These are phyloP conservation scores for Ramalina peruviana DNA, from an alignment of 495 filamentous ascomycete genomes.

Conservation along the genomic window DNA sequence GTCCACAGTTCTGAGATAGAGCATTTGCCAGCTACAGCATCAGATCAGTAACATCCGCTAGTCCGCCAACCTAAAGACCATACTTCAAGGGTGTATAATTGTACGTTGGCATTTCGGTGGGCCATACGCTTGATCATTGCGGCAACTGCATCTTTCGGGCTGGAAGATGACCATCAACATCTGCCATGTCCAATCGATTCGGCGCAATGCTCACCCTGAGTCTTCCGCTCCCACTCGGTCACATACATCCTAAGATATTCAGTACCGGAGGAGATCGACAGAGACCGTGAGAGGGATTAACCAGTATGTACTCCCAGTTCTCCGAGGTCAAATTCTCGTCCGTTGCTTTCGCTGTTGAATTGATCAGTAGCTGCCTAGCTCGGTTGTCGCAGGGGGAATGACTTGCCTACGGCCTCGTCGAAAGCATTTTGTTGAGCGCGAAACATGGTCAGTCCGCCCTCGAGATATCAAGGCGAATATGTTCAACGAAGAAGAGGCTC, in stretches of 20 bases:
- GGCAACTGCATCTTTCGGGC: slow-evolving; percentile 83
- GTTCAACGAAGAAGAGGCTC: too few species aligned
- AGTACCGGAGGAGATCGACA: neutral
- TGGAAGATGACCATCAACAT: slow-evolving; percentile 16
- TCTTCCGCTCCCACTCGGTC: slow-evolving; percentile 66
- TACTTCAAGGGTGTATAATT: slow-evolving; percentile 93
- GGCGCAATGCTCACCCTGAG: slow-evolving; percentile 35
- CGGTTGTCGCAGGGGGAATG: neutral
- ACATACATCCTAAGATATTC: slow-evolving; percentile 61
- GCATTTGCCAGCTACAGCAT: slow-evolving; percentile 62
- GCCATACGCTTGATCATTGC: slow-evolving; percentile 92
- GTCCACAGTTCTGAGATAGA: slow-evolving; percentile 86
- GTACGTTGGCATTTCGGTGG: slow-evolving; percentile 97
- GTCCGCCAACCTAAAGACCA: slow-evolving; percentile 6
- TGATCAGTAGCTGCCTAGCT: slow-evolving; percentile 7
- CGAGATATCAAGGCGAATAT: too few species aligned
- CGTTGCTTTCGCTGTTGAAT: slow-evolving; percentile 73
- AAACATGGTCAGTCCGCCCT: slow-evolving; percentile 41
- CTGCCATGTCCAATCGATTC: neutral
- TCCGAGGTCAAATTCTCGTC: slow-evolving; percentile 97
- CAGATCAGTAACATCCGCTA: slow-evolving; percentile 3
- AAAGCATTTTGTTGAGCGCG: slow-evolving; percentile 67
- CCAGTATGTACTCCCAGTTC: slow-evolving; percentile 96
- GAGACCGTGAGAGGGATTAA: slow-evolving; percentile 19
- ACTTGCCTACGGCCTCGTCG: slow-evolving; percentile 67